phyloP scores from a whole-genome alignment of 805 yeast genomes.

The Candida montana region DNA sequence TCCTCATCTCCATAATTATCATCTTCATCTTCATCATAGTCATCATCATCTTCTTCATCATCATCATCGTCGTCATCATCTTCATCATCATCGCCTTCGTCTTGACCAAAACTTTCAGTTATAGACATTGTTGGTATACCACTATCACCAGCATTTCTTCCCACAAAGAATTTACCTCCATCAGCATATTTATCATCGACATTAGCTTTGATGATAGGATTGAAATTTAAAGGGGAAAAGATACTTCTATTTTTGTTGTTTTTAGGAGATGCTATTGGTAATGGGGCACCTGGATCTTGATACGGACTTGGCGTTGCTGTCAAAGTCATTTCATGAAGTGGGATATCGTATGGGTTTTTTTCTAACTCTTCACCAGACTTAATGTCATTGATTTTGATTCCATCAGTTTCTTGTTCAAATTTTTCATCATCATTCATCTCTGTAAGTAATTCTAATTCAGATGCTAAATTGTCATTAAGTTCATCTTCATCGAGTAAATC shows the following conservation, averaged over 20 bases:
- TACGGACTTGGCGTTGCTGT: constrained; percentile 49
- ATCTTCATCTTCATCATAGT: no score
- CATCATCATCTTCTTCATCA: constrained; percentile 20
- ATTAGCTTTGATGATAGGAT: constrained; percentile 68
- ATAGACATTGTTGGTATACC: constrained; percentile 12
- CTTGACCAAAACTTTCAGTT: constrained; percentile 16
- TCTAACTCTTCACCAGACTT: not conserved
- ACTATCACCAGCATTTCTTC: constrained; percentile 20
- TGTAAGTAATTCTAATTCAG: constrained; percentile 21
- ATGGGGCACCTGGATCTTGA: constrained; percentile 81
- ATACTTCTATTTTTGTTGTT: constrained; percentile 47
- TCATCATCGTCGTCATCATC: constrained; percentile 23
- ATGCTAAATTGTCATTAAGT: constrained; percentile 32
- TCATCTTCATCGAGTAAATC: constrained; percentile 28
- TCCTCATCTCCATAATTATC: constrained; percentile 15
- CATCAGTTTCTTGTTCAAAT: no score
- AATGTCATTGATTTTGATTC: not conserved
- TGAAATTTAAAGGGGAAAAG: constrained; percentile 78
- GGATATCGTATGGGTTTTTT: constrained; percentile 40
- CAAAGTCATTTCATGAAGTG: constrained; percentile 53
- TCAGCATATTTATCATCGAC: constrained; percentile 81
- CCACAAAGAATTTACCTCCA: constrained; percentile 86
- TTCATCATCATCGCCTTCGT: constrained; percentile 22
- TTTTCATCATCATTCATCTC: constrained; percentile 1
- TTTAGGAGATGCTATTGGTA: constrained; percentile 50